Evolutionary conservation across 768 basidiomycete genomes (phyloP), one percentile per base, ranked within the genome.

Genomic region (Hericium coralloides): DNA sequence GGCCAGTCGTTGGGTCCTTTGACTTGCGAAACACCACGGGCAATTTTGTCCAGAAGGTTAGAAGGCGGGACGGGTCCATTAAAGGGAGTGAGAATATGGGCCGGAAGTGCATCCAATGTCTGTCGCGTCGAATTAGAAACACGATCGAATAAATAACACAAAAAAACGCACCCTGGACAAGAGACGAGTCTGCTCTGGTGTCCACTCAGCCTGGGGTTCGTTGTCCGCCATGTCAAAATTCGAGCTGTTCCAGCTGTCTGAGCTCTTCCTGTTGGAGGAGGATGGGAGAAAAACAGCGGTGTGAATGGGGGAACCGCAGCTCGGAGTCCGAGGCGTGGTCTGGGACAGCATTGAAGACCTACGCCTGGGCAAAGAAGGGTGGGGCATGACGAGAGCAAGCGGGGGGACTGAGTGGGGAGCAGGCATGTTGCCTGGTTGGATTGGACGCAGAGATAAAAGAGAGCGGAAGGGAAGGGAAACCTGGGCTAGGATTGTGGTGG

Each of bases 81-180:
- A 76, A 90, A 92, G 55, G 90, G 91, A 15, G 91, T 92, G 68
- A 89, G 76, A n/a, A 93, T 80, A 64, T 92, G 88, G 6, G 84
- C 74, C 10, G 90, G 90, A 58, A 92, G 81, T 47, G 85, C 85
- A 66, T 93, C 91, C 10, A 93, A 78, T 15, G 91, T 90, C 90
- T 89, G 58, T 6, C 15, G 17, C 20, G 38, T 60, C 45, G 49
- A 59, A 38, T 59, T 51, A 38, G 59, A 39, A 63, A 51, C 59
- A 45, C 59, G 10, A 55, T 20, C 49, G 53, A 51, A 45, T 55
- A 45, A 23, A 36, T 38, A 23, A 49, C 22, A 15, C 47, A 48
- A 39, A 64, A 60, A 63, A 23, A 72, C 80, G 43, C 62, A 89
- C 89, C 69, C 87, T 76, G 57, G 80, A 73, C 48, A 91, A 78